Evolutionary conservation across 768 basidiomycete species (phyloP), one percentile per base, ranked within the genome.

Genomic region (Pleurotus tuber-regium): DNA sequence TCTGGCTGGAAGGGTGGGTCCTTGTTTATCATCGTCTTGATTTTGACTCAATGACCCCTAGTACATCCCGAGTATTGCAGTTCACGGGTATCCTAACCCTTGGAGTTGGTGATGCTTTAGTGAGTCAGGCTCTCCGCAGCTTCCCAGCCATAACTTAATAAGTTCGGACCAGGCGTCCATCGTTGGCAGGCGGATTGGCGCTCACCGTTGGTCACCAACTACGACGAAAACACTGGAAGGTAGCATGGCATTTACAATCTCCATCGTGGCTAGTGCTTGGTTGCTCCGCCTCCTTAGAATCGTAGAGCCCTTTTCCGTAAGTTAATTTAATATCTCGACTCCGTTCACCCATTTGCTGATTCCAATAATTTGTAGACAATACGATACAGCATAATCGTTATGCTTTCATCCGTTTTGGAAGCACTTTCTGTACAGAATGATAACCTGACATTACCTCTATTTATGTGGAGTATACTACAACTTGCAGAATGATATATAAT

Each of bases 401-500:
- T 69, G n/a, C 63, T 89, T 35, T 76, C 89, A 3, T 83, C 84
- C 2, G 65, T 91, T 36, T 76, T 98, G 57, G 97, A 99, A 70
- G 97, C 93, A 12, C 68, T 94, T 51, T 92, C 92, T 16, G 87
- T 87, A 63, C 97, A 99, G 70, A 98, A 98, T 69, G 97, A 99
- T 70, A 99, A 99, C 69, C 75, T 99, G 58, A 92, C 91, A 35
- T 74, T 99, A 55, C 96, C 97, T n/a, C 70, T 98, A 68, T 98
- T 88, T 66, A 85, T 95, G 74, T 99, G 94, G 93, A 88, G 89
- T 63, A 75, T 92, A 70, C 73, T 93, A 28, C 84, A 86, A 26
- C 68, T 93, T 43, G 73, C 77, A 28, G 66, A 63, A 33, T 70
- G 63, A 54, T 52, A 29, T 46, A 57, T 42, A 30, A 18, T 25